Conservation (phyloP, 352 stramenopile genomes). For the Phytophthora capsici region DNA sequence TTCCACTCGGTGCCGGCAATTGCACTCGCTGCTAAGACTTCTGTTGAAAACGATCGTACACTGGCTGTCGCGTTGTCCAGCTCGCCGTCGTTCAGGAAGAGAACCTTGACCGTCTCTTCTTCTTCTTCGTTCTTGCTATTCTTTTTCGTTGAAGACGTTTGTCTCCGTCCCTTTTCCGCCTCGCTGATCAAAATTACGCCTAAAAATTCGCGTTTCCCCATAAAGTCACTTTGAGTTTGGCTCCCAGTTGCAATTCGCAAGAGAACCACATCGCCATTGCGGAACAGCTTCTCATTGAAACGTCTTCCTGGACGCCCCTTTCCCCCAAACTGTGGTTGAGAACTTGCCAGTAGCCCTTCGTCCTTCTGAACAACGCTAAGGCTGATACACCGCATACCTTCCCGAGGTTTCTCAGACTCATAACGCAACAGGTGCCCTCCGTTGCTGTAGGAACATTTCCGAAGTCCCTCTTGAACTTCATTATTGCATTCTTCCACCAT, state of each 20-base stretch:
- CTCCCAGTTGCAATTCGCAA: constrained; percentile 52
- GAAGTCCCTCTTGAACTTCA: constrained; percentile 76
- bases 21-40: constrained; percentile 65
- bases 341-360: constrained; percentile 34
- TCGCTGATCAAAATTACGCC: constrained; percentile 82
- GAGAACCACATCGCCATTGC: constrained; percentile 80
- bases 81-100: constrained; percentile 86
- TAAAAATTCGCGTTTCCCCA: constrained; percentile 69
- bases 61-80: constrained; percentile 72
- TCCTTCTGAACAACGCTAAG: constrained; percentile 74
- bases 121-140: constrained; percentile 52
- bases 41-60: constrained; percentile 65
- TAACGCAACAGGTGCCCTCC: constrained; percentile 74
- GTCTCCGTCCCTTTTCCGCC: constrained; percentile 64
- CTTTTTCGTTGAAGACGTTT: constrained; percentile 48
- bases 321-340: constrained; percentile 38
- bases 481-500: constrained; percentile 87
- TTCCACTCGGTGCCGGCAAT: constrained; percentile 83
- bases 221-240: constrained; percentile 42
- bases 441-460: constrained; percentile 49
- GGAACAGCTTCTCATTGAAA: constrained; percentile 74
- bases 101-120: constrained; percentile 71
- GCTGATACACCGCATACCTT: constrained; percentile 84
- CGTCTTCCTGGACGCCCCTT: constrained; percentile 24
- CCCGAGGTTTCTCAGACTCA: constrained; percentile 78